Percentiles rank a stretch among this genome's conserved stretches.
Evolutionary conservation across 768 basidiomycete species (phyloP).

Genomic region (Clitopilus hobsonii): DNA sequence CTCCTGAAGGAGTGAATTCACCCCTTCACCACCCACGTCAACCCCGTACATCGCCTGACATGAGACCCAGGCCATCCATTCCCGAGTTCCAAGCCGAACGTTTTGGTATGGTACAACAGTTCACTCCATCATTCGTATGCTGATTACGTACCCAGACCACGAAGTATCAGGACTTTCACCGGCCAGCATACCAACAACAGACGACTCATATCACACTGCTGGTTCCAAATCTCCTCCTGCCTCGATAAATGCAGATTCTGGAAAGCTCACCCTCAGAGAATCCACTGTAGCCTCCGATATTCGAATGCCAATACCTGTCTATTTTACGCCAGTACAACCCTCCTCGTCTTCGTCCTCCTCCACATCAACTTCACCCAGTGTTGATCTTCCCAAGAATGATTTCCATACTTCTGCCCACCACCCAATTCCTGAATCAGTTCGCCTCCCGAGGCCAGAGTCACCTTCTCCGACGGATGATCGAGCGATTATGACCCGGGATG

Average conservation of each 20-base stretch:
- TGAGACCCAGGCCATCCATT: constrained; percentile 29
- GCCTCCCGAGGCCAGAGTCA: constrained; percentile 16
- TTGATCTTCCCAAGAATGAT: not conserved
- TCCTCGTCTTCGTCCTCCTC: not conserved
- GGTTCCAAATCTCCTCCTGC: not conserved
- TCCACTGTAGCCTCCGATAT: not conserved
- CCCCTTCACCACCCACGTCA: constrained; percentile 11
- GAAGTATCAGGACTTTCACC: constrained; percentile 18
- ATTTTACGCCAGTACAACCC: not conserved
- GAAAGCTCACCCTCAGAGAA: not conserved
- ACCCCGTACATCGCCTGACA: constrained; percentile 31
- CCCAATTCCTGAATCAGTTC: not conserved
- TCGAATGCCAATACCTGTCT: not conserved
- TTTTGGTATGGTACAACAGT: too few relatives aligned
- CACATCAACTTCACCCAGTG: not conserved
- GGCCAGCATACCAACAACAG: not conserved
- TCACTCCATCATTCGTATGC: too few relatives aligned
- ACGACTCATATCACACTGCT: not conserved
- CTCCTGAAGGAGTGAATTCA: not conserved
- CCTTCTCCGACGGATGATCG: constrained; percentile 31
- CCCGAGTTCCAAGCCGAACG: too few relatives aligned
- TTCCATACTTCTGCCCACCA: not conserved
- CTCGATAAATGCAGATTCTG: not conserved
- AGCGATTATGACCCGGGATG: constrained; percentile 44
- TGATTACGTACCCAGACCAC: too few relatives aligned